Evolutionary conservation across 139 green algal genomes (phyloP).

Genomic region (Gonium pectorale): DNA sequence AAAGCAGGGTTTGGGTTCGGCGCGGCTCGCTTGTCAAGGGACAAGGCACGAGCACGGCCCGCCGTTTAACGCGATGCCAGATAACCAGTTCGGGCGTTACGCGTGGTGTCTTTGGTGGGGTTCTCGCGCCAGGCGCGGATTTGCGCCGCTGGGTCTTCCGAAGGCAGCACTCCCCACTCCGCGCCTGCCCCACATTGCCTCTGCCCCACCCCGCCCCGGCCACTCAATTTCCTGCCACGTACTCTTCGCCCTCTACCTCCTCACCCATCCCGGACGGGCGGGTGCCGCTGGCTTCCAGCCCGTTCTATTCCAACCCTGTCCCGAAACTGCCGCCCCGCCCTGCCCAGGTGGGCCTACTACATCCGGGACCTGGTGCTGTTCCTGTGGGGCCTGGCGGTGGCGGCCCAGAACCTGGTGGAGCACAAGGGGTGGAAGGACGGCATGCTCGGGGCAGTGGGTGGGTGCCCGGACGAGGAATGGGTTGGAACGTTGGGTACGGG

Average conservation of each 20-base stretch:
- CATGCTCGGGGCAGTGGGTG: neutral
- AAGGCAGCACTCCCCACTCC: too few species aligned
- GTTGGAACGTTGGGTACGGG: too few species aligned
- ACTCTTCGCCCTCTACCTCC: neutral
- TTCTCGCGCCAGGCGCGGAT: too few species aligned
- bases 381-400: constrained; percentile 28
- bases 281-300: neutral
- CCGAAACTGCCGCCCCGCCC: too few species aligned
- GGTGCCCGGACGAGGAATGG: too few species aligned
- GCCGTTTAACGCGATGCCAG: neutral
- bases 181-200: neutral
- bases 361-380: constrained; percentile 22
- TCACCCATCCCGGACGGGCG: neutral
- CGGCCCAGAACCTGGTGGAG: constrained; percentile 3
- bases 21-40: neutral
- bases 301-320: neutral
- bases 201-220: neutral
- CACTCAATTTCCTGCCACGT: neutral
- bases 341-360: constrained; percentile 28
- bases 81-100: neutral
- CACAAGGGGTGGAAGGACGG: constrained; percentile 30
- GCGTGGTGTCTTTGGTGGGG: neutral
- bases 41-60: neutral
- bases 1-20: neutral
- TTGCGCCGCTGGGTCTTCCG: too few species aligned